phyloP scores from a whole-genome alignment of 495 filamentous ascomycete genomes.

The Annulohypoxylon moriforme region DNA sequence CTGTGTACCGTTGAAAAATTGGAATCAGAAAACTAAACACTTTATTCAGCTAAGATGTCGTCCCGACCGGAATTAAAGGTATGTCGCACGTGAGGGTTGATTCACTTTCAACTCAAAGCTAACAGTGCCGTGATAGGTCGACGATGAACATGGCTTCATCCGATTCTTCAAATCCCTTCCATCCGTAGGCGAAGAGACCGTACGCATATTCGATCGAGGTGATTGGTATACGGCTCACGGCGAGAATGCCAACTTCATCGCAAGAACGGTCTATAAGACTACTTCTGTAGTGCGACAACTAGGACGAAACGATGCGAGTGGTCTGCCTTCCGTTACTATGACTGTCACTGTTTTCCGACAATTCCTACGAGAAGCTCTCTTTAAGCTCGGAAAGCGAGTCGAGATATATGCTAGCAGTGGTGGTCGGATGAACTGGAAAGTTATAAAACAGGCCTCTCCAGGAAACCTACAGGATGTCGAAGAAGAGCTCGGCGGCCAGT shows the following conservation, averaged over 20 bases:
- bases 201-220: conserved; percentile 92
- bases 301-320: conserved; percentile 81
- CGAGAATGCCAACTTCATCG: conserved; percentile 92
- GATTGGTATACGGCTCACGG: conserved; percentile 97
- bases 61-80: conserved; percentile 93
- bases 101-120: conserved; percentile 2
- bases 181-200: conserved; percentile 71
- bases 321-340: conserved; percentile 92
- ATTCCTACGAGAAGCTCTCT: conserved; percentile 93
- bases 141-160: conserved; percentile 97
- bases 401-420: conserved; percentile 86
- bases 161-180: conserved; percentile 89
- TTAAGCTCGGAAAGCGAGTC: conserved; percentile 86
- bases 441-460: conserved; percentile 89
- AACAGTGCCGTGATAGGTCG: conserved; percentile 68
- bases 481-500: conserved; percentile 89
- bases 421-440: conserved; percentile 87
- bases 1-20: not conserved
- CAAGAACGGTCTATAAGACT: conserved; percentile 94
- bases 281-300: conserved; percentile 93
- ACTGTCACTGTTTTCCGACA: conserved; percentile 93
- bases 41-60: conserved; percentile 69
- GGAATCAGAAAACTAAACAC: not conserved
- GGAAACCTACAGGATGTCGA: conserved; percentile 98
- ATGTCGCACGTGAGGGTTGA: conserved; percentile 13